These are phyloP conservation scores for Gnetum montanum DNA, from an alignment of 75 land plant genomes.

Conservation along the genomic window DNA sequence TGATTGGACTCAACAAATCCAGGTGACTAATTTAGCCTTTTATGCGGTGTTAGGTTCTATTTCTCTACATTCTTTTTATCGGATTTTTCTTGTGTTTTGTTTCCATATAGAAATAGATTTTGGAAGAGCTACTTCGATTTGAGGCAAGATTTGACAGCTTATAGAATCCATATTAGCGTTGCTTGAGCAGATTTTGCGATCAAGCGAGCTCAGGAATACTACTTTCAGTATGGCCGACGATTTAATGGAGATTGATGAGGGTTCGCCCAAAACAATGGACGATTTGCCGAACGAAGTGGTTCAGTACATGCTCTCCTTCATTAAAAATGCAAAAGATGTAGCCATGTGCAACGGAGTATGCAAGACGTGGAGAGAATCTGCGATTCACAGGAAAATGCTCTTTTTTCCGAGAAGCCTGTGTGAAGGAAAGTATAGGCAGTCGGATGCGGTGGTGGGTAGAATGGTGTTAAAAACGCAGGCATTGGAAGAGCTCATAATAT, in stretches of 20 bases:
- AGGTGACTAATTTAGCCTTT: no score
- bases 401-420: constrained; percentile 60
- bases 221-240: neutral
- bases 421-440: constrained; percentile 9
- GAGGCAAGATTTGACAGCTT: no score
- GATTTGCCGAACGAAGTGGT: constrained; percentile 60
- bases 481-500: constrained; percentile 55
- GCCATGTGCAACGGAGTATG: constrained; percentile 61
- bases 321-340: constrained; percentile 57
- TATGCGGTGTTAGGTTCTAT: no score
- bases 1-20: no score
- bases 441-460: constrained; percentile 19
- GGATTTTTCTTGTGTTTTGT: no score
- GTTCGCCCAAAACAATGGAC: constrained; percentile 29
- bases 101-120: no score
- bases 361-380: constrained; percentile 52
- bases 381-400: constrained; percentile 23
- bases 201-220: no score
- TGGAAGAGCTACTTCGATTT: no score
- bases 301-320: constrained; percentile 40
- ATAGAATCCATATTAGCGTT: no score
- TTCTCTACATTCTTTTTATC: no score
- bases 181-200: no score
- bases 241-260: constrained; percentile 6
- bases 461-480: constrained; percentile 29